These are phyloP conservation scores for Gracilariopsis chorda DNA, from an alignment of 23 red algal species.

Conservation along the genomic window DNA sequence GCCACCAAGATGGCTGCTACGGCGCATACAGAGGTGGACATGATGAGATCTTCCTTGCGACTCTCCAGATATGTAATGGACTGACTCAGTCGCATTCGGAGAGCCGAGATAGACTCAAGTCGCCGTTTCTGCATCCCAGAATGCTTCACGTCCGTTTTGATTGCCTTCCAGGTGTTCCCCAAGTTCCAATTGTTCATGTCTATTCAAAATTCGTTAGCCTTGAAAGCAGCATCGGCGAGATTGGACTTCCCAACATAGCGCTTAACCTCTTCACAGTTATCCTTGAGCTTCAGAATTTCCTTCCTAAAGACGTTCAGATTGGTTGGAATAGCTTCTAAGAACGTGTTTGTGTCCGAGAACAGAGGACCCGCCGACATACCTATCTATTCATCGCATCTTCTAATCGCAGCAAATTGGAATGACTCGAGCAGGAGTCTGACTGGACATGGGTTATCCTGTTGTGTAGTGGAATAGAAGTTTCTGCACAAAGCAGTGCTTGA, in stretches of 20 bases:
- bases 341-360: constrained; percentile 56
- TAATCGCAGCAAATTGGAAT: no score
- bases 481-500: no score
- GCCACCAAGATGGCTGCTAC: constrained; percentile 35
- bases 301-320: constrained; percentile 2
- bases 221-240: constrained; percentile 5
- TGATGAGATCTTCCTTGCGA: not conserved
- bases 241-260: not conserved
- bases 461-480: no score
- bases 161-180: constrained; percentile 30
- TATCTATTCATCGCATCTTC: no score
- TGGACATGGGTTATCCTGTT: no score
- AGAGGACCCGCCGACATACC: constrained; percentile 49
- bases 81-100: constrained; percentile 60
- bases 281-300: constrained; percentile 30
- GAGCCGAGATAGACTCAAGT: constrained; percentile 39
- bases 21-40: constrained; percentile 53
- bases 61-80: constrained; percentile 49
- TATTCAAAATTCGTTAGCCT: not conserved
- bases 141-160: not conserved
- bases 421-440: no score
- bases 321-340: constrained; percentile 44
- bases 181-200: constrained; percentile 25
- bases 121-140: constrained; percentile 40
- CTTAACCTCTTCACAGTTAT: constrained; percentile 19